Conservation (phyloP, 352 stramenopile genomes). For the Phytophthora constricta region DNA sequence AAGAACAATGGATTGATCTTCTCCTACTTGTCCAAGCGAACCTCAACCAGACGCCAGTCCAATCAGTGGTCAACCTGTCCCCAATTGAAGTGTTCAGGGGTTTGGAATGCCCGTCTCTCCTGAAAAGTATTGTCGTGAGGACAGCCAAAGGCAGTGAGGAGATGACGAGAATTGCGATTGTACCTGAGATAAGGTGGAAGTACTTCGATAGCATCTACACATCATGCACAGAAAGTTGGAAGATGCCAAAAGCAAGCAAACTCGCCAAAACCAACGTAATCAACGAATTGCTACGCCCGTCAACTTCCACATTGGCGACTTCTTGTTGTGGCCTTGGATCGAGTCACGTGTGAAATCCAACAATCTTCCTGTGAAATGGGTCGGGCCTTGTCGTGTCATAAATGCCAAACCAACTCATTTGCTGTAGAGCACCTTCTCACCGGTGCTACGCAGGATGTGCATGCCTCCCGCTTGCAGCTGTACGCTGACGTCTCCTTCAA, state of each 20-base stretch:
- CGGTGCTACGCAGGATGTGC: background rate
- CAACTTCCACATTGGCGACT: constrained; percentile 6
- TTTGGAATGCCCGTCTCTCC: constrained; percentile 1
- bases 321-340: constrained; percentile 1
- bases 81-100: constrained; percentile 7
- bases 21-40: constrained; percentile 5
- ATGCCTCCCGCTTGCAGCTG: background rate
- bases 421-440: constrained; percentile 1
- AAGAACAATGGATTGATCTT: constrained; percentile 5
- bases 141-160: background rate
- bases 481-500: constrained; percentile 5
- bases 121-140: constrained; percentile 7
- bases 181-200: background rate
- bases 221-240: constrained; percentile 4
- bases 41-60: constrained; percentile 1
- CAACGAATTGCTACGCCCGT: constrained; percentile 1
- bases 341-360: background rate
- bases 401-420: background rate
- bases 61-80: constrained; percentile 1
- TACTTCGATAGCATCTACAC: background rate
- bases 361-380: constrained; percentile 8
- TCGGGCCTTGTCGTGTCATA: background rate
- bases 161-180: background rate
- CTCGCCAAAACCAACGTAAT: background rate
- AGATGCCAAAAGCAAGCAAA: background rate